A percentile compares a stretch with the other conserved stretches of the same genome.
These are phyloP conservation scores for Yamadazyma endophytica DNA, from an alignment of 805 yeast genomes.

Conservation along the genomic window DNA sequence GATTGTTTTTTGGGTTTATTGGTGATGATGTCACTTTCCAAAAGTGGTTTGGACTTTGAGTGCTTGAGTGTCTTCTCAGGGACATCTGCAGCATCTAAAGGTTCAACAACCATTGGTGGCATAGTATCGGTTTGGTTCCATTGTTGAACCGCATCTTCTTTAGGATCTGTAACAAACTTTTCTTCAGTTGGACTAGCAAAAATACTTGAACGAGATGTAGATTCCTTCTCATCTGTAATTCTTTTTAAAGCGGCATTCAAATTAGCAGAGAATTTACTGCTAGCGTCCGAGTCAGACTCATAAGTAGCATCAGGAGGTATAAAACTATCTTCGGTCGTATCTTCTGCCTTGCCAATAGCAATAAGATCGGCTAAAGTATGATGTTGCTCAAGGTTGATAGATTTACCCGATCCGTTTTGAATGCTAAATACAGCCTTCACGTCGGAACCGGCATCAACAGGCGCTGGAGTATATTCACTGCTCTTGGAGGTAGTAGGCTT, in stretches of 20 bases:
- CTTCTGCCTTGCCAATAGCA: constrained; percentile 6
- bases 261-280: constrained; percentile 12
- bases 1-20: constrained; percentile 10
- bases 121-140: no score
- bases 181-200: constrained; percentile 1
- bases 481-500: not conserved
- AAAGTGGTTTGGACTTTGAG: not conserved
- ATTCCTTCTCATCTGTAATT: constrained; percentile 5
- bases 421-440: no score
- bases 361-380: constrained; percentile 9
- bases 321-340: constrained; percentile 8
- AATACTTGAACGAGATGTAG: constrained; percentile 1
- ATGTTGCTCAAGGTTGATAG: constrained; percentile 1
- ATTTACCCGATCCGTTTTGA: no score
- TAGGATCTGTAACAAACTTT: no score
- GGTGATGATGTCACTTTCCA: constrained; percentile 1
- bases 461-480: no score
- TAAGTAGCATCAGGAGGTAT: constrained; percentile 3
- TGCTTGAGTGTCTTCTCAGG: constrained; percentile 3
- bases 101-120: constrained; percentile 2
- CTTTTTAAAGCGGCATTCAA: constrained; percentile 12
- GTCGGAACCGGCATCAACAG: no score
- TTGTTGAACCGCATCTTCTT: constrained; percentile 3
- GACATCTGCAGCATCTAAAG: no score
- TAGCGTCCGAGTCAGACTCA: constrained; percentile 5